phyloP scores from a whole-genome alignment of 768 basidiomycete genomes.

The Mrakia frigida region DNA sequence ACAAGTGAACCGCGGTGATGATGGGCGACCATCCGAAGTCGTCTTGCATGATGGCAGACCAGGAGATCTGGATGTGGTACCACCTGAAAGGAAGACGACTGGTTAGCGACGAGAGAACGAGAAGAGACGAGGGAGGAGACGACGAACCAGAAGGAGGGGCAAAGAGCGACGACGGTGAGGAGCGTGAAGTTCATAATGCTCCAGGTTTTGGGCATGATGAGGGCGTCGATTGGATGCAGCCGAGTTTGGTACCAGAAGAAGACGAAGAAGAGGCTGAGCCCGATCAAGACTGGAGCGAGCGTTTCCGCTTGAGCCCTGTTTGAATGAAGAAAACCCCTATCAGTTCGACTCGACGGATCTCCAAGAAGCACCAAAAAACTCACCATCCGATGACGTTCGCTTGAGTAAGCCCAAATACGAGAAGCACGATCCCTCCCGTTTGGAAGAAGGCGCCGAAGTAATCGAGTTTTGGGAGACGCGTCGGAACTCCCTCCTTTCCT shows the following conservation, averaged over 20 bases:
- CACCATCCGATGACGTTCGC: slow-evolving; percentile 17
- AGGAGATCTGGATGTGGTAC: slow-evolving; percentile 23
- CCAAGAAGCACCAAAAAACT: not conserved
- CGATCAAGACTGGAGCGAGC: slow-evolving; percentile 11
- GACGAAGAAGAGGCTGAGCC: slow-evolving; percentile 12
- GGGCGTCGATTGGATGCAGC: slow-evolving; percentile 21
- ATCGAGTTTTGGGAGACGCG: slow-evolving; percentile 9
- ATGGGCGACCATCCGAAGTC: slow-evolving; percentile 16
- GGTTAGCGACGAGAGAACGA: not conserved
- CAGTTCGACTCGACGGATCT: not conserved
- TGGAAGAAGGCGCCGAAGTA: slow-evolving; percentile 13
- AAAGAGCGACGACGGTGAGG: slow-evolving; percentile 15
- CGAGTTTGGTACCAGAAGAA: slow-evolving; percentile 23
- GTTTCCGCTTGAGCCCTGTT: slow-evolving; percentile 7
- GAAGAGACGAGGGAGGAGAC: not conserved
- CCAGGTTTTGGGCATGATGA: slow-evolving; percentile 14
- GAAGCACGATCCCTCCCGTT: not conserved
- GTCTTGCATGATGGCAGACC: slow-evolving; percentile 10
- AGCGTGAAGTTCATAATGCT: slow-evolving; percentile 21
- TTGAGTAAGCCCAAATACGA: slow-evolving; percentile 20
- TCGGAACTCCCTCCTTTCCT: slow-evolving; percentile 2
- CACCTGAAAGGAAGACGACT: not conserved
- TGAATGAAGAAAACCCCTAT: not conserved
- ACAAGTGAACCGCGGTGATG: slow-evolving; percentile 26
- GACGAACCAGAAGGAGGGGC: slow-evolving; percentile 17